phyloP scores from a whole-genome alignment of 345 rosid species.

The Gossypium thurberi region DNA sequence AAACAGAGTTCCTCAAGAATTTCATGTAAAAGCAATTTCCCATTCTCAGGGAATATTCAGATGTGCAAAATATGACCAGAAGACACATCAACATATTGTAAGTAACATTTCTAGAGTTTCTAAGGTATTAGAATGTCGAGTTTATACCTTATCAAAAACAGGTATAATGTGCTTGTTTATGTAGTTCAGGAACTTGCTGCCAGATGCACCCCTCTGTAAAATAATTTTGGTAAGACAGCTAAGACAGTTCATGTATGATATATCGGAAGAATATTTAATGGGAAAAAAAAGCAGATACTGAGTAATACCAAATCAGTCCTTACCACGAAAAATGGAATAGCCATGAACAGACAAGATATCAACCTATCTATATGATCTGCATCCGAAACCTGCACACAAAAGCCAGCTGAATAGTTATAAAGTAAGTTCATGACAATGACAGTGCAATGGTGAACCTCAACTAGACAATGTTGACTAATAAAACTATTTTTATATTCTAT shows the following conservation, averaged over 20 bases:
- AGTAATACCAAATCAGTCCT: constrained; percentile 3
- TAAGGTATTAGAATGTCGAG: neutral
- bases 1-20: neutral
- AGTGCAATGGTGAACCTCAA: neutral
- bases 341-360: constrained; percentile 89
- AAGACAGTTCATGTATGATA: constrained; percentile 5
- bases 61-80: neutral
- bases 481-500: neutral
- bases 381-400: constrained; percentile 67
- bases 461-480: neutral
- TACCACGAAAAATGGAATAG: constrained; percentile 95
- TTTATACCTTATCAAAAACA: constrained; percentile 82
- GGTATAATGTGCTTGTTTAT: constrained; percentile 84
- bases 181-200: constrained; percentile 85
- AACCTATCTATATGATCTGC: constrained; percentile 90
- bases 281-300: neutral
- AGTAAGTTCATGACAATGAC: neutral
- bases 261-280: constrained; percentile 3
- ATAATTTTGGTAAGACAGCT: constrained; percentile 2
- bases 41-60: neutral
- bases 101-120: neutral
- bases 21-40: neutral
- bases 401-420: neutral
- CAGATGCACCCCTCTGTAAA: constrained; percentile 83
- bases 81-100: neutral